Conservation (phyloP, 2,329 filamentous ascomycete genomes). For the Hymenoscyphus fraxineus region DNA sequence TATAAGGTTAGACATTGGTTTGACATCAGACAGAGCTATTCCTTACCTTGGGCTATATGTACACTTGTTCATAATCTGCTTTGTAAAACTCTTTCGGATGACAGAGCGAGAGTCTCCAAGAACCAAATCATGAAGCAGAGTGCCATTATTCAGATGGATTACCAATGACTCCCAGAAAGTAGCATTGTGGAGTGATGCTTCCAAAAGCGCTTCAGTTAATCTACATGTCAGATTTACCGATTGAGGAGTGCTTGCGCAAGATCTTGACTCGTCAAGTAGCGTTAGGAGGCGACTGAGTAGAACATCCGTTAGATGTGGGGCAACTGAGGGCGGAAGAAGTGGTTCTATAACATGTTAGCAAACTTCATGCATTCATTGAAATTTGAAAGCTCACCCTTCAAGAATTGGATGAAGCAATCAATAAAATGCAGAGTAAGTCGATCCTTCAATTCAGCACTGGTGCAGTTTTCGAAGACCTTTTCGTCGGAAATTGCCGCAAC, state of each 20-base stretch:
- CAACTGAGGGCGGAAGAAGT: conserved; percentile 33
- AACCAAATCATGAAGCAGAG: conserved; percentile 41
- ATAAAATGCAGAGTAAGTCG: conserved; percentile 52
- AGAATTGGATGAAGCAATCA: conserved; percentile 51
- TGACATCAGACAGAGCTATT: neutral
- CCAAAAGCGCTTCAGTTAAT: conserved; percentile 45
- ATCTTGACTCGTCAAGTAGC: conserved; percentile 29
- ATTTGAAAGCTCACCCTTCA: conserved; percentile 45
- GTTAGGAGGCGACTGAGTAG: conserved; percentile 35
- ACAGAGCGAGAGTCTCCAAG: conserved; percentile 40
- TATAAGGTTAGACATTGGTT: conserved; percentile 7
- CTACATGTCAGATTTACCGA: conserved; percentile 39
- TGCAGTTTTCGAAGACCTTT: conserved; percentile 46
- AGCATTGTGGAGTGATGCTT: conserved; percentile 45
- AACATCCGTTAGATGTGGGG: conserved; percentile 33
- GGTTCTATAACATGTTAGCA: conserved; percentile 37
- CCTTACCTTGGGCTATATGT: conserved; percentile 29
- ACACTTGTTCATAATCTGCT: conserved; percentile 33
- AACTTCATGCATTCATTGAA: conserved; percentile 3
- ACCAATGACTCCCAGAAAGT: conserved; percentile 44
- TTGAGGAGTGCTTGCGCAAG: conserved; percentile 21
- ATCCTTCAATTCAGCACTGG: conserved; percentile 43
- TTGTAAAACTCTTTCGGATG: conserved; percentile 32
- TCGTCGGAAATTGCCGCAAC: conserved; percentile 58
- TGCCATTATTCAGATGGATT: conserved; percentile 35